Conservation (phyloP, 2,329 filamentous ascomycete genomes). For the Colletotrichum lindemuthianum region DNA sequence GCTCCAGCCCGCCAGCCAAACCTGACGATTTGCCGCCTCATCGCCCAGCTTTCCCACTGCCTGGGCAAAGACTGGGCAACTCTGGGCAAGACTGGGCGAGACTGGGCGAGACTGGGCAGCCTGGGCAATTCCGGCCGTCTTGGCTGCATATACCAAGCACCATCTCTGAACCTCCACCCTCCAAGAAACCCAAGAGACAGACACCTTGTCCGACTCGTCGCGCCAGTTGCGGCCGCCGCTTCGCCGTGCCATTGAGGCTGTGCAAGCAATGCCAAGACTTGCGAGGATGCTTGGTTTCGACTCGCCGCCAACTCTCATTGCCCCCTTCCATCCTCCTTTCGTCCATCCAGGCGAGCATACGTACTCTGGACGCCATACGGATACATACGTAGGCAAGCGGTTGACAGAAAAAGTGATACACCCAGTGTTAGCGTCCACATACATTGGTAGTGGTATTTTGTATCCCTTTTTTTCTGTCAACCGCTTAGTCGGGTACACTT, state of each 20-base stretch:
- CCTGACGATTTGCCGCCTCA: constrained; percentile 29
- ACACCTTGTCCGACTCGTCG: background rate
- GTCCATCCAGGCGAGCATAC: no score
- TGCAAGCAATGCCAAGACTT: constrained; percentile 33
- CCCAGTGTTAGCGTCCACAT: no score
- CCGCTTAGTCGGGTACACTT: no score
- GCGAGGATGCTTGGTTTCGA: constrained; percentile 31
- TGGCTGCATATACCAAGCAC: constrained; percentile 35
- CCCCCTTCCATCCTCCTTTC: constrained; percentile 2
- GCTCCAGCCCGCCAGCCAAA: constrained; percentile 14
- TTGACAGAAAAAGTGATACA: no score
- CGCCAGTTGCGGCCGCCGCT: constrained; percentile 26
- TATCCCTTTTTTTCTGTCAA: no score
- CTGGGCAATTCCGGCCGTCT: constrained; percentile 31
- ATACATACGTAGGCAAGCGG: no score
- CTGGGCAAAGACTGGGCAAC: constrained; percentile 16
- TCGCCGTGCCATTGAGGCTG: constrained; percentile 32
- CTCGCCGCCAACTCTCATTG: constrained; percentile 26
- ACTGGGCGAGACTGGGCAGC: constrained; percentile 21
- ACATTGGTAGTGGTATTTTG: no score
- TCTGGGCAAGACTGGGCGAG: constrained; percentile 4
- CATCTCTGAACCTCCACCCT: constrained; percentile 11
- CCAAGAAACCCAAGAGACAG: background rate
- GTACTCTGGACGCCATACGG: no score
- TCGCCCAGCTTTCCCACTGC: constrained; percentile 20